Evolutionary conservation across 257 asterid genomes (phyloP).

Genomic region (Capsicum baccatum): DNA sequence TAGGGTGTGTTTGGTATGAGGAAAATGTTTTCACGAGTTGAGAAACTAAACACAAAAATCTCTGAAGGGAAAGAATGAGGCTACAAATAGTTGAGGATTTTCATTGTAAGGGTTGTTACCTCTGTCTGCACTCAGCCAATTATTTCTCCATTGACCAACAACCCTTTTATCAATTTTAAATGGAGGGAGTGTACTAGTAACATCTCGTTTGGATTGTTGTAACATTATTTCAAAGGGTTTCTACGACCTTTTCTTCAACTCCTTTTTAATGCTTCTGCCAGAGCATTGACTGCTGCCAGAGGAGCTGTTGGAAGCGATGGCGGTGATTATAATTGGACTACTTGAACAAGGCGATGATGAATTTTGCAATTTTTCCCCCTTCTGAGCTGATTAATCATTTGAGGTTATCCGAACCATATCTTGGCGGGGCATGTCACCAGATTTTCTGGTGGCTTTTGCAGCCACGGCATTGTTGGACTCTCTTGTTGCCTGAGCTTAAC

Average conservation of each 20-base stretch:
- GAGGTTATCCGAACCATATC: too few species aligned
- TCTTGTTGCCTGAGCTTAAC: not conserved
- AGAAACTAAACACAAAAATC: not conserved
- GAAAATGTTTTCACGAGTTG: not conserved
- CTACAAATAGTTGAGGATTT: constrained; percentile 25
- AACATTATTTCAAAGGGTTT: not conserved
- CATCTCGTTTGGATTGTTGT: not conserved
- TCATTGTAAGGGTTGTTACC: constrained; percentile 59
- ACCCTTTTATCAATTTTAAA: not conserved
- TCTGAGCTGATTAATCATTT: too few species aligned
- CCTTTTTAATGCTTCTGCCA: too few species aligned
- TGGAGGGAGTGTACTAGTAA: not conserved
- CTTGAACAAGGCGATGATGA: constrained; percentile 32
- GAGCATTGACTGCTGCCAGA: not conserved
- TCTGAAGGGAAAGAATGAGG: not conserved
- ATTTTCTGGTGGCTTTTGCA: too few species aligned
- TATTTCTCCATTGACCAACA: constrained; percentile 33
- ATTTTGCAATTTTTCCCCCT: not conserved
- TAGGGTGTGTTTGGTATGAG: not conserved
- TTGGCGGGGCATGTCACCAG: too few species aligned
- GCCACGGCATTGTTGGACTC: too few species aligned
- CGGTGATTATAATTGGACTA: not conserved
- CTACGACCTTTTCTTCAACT: not conserved
- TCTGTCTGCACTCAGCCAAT: constrained; percentile 46
- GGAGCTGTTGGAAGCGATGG: not conserved